A percentile compares a stretch with the other conserved stretches of the same genome.
Evolutionary conservation across 495 filamentous ascomycete genomes (phyloP).

Genomic region (Hyaloscypha variabilis): DNA sequence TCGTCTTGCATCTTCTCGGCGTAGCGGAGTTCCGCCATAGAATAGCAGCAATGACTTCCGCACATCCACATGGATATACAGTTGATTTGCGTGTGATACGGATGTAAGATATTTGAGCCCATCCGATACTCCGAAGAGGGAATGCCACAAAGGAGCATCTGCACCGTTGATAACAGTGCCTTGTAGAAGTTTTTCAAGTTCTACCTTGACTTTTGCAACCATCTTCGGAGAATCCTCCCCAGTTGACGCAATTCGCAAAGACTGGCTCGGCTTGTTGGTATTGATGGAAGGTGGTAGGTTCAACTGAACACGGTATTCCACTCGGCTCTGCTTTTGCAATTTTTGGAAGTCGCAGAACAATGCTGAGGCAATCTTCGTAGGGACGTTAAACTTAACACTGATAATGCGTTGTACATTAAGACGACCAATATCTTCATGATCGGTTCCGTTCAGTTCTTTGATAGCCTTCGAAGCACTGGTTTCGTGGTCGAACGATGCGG

Average conservation of each 20-base stretch:
- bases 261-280: not conserved
- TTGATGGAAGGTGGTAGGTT: not conserved
- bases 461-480: not conserved
- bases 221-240: conserved; percentile 2
- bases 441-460: not conserved
- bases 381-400: not conserved
- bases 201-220: conserved; percentile 13
- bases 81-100: not conserved
- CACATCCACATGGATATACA: conserved; percentile 8
- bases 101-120: not conserved
- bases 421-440: not conserved
- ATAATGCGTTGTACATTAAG: not conserved
- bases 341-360: not conserved
- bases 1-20: not conserved
- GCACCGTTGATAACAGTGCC: conserved; percentile 9
- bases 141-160: conserved; percentile 16
- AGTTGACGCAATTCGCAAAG: not conserved
- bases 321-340: not conserved
- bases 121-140: not conserved
- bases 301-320: not conserved
- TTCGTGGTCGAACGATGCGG: not conserved
- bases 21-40: not conserved
- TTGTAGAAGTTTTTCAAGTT: conserved; percentile 19
- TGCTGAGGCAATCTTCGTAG: not conserved
- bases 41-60: not conserved